Evolutionary conservation across 331 rosid genomes (phyloP), one percentile per base, ranked within the genome.

Genomic region (Pyracantha coccinea): DNA sequence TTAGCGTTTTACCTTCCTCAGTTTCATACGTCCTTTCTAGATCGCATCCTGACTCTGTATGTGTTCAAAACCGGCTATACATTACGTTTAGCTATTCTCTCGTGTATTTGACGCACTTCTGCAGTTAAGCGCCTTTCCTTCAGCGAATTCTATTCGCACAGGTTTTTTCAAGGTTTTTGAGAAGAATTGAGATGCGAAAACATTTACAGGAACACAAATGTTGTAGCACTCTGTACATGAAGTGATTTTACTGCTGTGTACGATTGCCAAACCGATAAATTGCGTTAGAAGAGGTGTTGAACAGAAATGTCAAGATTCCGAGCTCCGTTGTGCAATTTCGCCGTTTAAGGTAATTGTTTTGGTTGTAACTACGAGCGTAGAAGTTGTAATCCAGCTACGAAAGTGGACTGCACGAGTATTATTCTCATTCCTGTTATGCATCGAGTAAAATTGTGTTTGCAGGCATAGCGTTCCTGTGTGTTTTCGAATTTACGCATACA

Each of bases 61-160:
- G 28, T 2, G 28, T 27, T 27, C 17, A 33, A 21, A 57, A 32
- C 21, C 14, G n/a, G 33, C 65, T 60, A 24, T 60, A 25, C 59
- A 0, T 16, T 32, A 17, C 12, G 14, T 23, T 15, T 24, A 25
- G 10, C 8, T 24, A 59, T 14, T 29, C 19, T 8, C 79, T 83
- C 10, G 79, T 58, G 55, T 57, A 32, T 58, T 27, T 74, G 67
- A 23, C 72, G 24, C 50, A 33, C 3, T 73, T 31, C 68, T 78
- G 83, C 89, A 87, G 91, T 47, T 82, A 70, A 77, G n/a, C 87
- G 88, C 60, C 77, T 87, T 19, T 87, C 91, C 41, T 81, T 85
- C 15, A 79, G 83, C 57, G 91, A 89, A 76, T 87, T 89, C 76
- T 83, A 67, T 68, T 68, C 73, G 74, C 91, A 89, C 45, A 80